phyloP scores from a whole-genome alignment of 2,329 filamentous ascomycete genomes.

The Aspergillus proliferans region DNA sequence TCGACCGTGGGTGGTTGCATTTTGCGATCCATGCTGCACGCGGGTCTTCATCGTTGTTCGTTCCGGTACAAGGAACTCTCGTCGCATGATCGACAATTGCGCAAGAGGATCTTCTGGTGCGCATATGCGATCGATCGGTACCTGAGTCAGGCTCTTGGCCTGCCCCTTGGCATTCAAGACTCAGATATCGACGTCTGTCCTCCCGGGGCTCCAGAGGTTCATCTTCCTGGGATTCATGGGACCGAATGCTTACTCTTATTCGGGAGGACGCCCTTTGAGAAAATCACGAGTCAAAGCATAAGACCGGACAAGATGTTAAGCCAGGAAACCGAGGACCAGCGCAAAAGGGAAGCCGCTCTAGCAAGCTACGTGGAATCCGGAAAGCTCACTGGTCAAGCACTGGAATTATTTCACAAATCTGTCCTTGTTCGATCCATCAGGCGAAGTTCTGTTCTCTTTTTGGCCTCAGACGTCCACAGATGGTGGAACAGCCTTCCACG shows the following conservation, averaged over 20 bases:
- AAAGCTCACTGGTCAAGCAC: slow-evolving; percentile 33
- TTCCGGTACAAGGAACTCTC: slow-evolving; percentile 45
- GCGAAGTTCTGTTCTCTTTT: slow-evolving; percentile 30
- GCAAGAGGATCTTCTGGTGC: slow-evolving; percentile 39
- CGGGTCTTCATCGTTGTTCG: slow-evolving; percentile 48
- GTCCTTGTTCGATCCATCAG: slow-evolving; percentile 36
- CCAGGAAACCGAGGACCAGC: slow-evolving; percentile 9
- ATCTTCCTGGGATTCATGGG: slow-evolving; percentile 17
- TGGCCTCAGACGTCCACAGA: slow-evolving; percentile 37
- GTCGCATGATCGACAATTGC: slow-evolving; percentile 33
- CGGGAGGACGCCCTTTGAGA: neutral
- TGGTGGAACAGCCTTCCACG: slow-evolving; percentile 38
- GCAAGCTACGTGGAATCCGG: slow-evolving; percentile 36
- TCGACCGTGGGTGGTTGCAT: slow-evolving; percentile 46
- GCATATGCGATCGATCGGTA: slow-evolving; percentile 39
- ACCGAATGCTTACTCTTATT: neutral
- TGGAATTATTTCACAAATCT: slow-evolving; percentile 39
- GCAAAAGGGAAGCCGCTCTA: slow-evolving; percentile 26
- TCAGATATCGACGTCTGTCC: slow-evolving; percentile 42
- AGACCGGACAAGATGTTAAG: neutral
- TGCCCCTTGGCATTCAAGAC: slow-evolving; percentile 38
- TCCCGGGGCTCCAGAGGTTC: slow-evolving; percentile 39
- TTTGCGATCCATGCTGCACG: slow-evolving; percentile 43
- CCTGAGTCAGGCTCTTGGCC: slow-evolving; percentile 34
- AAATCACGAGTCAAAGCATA: neutral